These are phyloP conservation scores for Haematococcus lacustris DNA, from an alignment of 139 green algal genomes.

Conservation along the genomic window DNA sequence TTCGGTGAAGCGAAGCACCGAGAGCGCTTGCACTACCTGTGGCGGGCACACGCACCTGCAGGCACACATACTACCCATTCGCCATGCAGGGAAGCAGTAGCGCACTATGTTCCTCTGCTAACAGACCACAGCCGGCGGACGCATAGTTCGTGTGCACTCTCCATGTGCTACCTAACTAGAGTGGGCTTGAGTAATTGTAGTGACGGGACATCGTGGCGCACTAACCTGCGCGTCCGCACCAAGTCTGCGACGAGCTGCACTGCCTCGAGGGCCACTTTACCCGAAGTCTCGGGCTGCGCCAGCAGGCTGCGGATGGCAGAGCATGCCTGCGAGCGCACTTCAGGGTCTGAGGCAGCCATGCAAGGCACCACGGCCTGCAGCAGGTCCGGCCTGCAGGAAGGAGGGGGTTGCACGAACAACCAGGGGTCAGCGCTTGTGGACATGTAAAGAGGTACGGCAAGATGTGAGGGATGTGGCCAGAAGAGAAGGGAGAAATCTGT, in stretches of 20 bases:
- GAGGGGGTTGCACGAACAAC: too few species aligned
- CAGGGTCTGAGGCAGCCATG: constrained; percentile 43
- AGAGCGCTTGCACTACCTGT: constrained; percentile 39
- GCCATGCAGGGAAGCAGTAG: not conserved
- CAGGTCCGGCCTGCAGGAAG: constrained; percentile 43
- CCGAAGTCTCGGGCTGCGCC: constrained; percentile 11
- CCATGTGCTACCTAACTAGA: too few species aligned
- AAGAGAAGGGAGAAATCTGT: too few species aligned
- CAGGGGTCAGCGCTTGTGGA: too few species aligned
- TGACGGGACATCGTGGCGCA: too few species aligned
- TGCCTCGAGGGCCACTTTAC: constrained; percentile 36
- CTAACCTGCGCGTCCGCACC: constrained; percentile 43
- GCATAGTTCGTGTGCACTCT: too few species aligned
- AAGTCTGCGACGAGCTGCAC: constrained; percentile 90
- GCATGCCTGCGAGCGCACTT: constrained; percentile 24
- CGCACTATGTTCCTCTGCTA: too few species aligned
- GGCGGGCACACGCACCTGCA: constrained; percentile 47
- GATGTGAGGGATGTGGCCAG: too few species aligned
- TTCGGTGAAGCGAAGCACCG: constrained; percentile 45
- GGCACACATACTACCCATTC: not conserved
- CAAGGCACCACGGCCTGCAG: constrained; percentile 70
- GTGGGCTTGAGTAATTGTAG: too few species aligned
- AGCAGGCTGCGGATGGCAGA: constrained; percentile 35
- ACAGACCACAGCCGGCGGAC: too few species aligned
- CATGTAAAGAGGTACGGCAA: too few species aligned